These are phyloP conservation scores for Chaetomium olivaceum DNA, from an alignment of 2,329 filamentous ascomycete genomes.

Conservation along the genomic window DNA sequence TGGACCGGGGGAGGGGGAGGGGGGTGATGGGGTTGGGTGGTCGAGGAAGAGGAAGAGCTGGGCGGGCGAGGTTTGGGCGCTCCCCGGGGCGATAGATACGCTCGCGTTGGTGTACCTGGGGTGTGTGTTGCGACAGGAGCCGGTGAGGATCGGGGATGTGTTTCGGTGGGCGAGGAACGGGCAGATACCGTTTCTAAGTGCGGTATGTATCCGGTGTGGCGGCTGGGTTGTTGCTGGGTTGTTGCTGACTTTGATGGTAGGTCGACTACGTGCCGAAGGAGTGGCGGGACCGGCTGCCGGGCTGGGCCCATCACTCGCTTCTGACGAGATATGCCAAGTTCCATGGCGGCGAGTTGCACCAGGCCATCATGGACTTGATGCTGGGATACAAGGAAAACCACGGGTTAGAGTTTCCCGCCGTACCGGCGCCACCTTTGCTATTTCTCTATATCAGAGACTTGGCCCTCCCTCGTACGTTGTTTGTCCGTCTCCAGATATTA, in stretches of 20 bases:
- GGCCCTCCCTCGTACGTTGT: slow-evolving; percentile 65
- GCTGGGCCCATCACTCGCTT: slow-evolving; percentile 59
- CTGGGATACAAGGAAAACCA: slow-evolving; percentile 67
- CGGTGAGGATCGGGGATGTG: slow-evolving; percentile 74
- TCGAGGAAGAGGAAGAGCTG: slow-evolving; percentile 43
- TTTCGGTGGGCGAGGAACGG: slow-evolving; percentile 66
- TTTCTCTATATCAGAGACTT: slow-evolving; percentile 71
- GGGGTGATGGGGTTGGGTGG: slow-evolving; percentile 4
- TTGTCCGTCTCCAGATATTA: not conserved
- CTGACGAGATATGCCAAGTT: slow-evolving; percentile 48
- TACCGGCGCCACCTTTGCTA: slow-evolving; percentile 70
- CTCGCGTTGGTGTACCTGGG: slow-evolving; percentile 80
- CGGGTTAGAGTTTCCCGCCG: slow-evolving; percentile 67
- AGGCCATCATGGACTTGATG: slow-evolving; percentile 60
- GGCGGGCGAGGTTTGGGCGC: slow-evolving; percentile 51
- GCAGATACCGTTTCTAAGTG: slow-evolving; percentile 70
- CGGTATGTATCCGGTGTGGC: slow-evolving; percentile 49
- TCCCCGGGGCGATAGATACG: slow-evolving; percentile 72
- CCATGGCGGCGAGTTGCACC: slow-evolving; percentile 62
- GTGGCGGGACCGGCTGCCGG: slow-evolving; percentile 66
- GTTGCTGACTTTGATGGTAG: slow-evolving; percentile 38
- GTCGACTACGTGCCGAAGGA: slow-evolving; percentile 60
- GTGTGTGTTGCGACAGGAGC: slow-evolving; percentile 71
- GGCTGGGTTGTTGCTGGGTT: not conserved
- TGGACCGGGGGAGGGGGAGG: slow-evolving; percentile 26